Conservation (phyloP, 805 yeast genomes). For the Saturnispora quitensis region DNA sequence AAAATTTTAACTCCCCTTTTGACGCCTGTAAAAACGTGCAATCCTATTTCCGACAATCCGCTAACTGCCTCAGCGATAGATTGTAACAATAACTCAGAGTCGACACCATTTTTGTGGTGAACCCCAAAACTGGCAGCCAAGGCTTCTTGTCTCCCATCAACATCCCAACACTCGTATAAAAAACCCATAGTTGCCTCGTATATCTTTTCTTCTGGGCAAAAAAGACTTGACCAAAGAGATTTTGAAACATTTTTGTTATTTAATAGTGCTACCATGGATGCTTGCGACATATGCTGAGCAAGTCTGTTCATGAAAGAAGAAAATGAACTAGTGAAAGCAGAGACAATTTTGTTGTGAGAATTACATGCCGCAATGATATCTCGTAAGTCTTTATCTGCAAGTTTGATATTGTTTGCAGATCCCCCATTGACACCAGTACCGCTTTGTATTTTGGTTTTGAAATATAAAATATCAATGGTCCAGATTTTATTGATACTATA, state of each 20-base stretch:
- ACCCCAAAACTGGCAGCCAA: constrained; percentile 43
- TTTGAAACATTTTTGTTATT: constrained; percentile 34
- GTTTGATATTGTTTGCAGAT: neutral
- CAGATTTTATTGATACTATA: constrained; percentile 4
- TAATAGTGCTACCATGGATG: constrained; percentile 28
- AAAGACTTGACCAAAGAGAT: constrained; percentile 70
- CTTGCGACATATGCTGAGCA: constrained; percentile 17
- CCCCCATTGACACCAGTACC: neutral
- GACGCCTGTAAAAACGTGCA: constrained; percentile 3
- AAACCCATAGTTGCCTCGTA: constrained; percentile 66
- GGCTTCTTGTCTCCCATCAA: constrained; percentile 71
- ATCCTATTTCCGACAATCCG: constrained; percentile 18
- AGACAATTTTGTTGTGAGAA: constrained; percentile 22
- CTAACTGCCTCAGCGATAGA: constrained; percentile 36
- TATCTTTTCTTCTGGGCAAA: constrained; percentile 48
- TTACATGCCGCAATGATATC: constrained; percentile 19
- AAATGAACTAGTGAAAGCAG: constrained; percentile 13
- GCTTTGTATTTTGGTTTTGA: constrained; percentile 8
- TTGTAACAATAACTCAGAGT: constrained; percentile 26
- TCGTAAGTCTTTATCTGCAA: constrained; percentile 15
- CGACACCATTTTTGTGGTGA: neutral
- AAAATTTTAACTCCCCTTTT: constrained; percentile 56
- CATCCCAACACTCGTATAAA: constrained; percentile 69
- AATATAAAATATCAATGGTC: constrained; percentile 8
- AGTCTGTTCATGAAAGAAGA: constrained; percentile 20